Evolutionary conservation across 2,329 filamentous ascomycete genomes (phyloP), one percentile per base, ranked within the genome.

Genomic region (Fusarium domesticum): DNA sequence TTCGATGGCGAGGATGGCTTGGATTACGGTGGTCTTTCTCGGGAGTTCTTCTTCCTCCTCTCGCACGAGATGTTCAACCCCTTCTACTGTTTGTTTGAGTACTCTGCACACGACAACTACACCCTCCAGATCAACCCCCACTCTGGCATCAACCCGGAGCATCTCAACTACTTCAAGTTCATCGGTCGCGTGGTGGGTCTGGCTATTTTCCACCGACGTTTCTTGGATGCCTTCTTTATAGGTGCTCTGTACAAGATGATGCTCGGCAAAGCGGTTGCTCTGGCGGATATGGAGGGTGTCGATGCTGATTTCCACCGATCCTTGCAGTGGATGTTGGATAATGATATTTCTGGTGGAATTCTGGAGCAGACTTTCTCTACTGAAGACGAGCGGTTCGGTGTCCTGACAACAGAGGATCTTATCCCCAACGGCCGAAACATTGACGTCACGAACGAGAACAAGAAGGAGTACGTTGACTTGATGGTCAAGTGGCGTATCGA

Each of bases 61-160:
- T 97, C 92, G 14, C 93, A 98, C 72, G 93, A 98, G 75, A 98
- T 98, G 93, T 98, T 98, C 75, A 98, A 98, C 69, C 93, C 93
- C 23, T 98, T 98, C 73, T 98, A 98, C 75, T 98, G 93, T 68
- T 78, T 98, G 42, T 98, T 98, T 75, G 93, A 98, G 72, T 98
- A 98, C 70, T 97, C 93, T 18, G 93, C 93, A 31, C 93, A 98
- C 75, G 93, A 98, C 81, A 98, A 98, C 74, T 98, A 98, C 73
- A 98, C 93, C 20, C 85, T 98, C 43, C 93, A 98, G 72, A 98
- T 98, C 75, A 98, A 98, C 73, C 93, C 93, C 35, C 93, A 98
- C 70, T 98, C 93, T 16, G 93, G 93, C 54, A 97, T 98, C 71
- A 98, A 98, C 70, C 93, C 93, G 1, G 93, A 98, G 71, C 93